These are phyloP conservation scores for Colletotrichum tabaci DNA, from an alignment of 2,329 filamentous ascomycete genomes.

Conservation along the genomic window DNA sequence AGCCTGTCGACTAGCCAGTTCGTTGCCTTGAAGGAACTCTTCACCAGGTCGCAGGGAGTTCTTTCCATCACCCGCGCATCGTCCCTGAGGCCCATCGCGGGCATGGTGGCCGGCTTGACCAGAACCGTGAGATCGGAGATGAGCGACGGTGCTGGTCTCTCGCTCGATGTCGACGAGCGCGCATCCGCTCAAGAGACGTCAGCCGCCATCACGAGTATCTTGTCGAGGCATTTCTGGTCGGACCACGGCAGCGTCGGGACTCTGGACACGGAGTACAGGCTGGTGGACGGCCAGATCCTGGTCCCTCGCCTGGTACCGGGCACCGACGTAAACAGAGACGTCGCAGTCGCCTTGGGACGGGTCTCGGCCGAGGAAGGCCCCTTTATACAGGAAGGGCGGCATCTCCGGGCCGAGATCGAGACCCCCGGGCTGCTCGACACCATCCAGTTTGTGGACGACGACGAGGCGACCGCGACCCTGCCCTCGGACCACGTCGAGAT, in stretches of 20 bases:
- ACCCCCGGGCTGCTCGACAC: constrained; percentile 7
- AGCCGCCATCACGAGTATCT: not conserved
- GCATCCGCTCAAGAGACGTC: not conserved
- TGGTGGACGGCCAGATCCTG: constrained; percentile 1
- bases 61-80: constrained; percentile 9
- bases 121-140: constrained; percentile 2
- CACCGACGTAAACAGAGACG: constrained; percentile 11
- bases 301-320: not conserved
- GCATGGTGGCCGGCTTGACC: constrained; percentile 3
- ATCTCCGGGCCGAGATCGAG: constrained; percentile 3
- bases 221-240: not conserved
- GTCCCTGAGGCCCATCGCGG: not conserved
- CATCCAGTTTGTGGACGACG: not conserved
- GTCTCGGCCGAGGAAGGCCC: not conserved
- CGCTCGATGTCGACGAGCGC: not conserved
- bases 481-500: constrained; percentile 45
- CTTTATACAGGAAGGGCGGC: constrained; percentile 17
- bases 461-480: not conserved
- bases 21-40: not conserved
- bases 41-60: not conserved
- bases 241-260: not conserved
- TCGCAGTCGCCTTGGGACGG: not conserved
- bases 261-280: not conserved
- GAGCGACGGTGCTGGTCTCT: not conserved
- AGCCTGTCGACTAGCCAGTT: not conserved